These are phyloP conservation scores for Colletotrichum australisinense DNA, from an alignment of 2,329 filamentous ascomycete genomes.

Conservation along the genomic window DNA sequence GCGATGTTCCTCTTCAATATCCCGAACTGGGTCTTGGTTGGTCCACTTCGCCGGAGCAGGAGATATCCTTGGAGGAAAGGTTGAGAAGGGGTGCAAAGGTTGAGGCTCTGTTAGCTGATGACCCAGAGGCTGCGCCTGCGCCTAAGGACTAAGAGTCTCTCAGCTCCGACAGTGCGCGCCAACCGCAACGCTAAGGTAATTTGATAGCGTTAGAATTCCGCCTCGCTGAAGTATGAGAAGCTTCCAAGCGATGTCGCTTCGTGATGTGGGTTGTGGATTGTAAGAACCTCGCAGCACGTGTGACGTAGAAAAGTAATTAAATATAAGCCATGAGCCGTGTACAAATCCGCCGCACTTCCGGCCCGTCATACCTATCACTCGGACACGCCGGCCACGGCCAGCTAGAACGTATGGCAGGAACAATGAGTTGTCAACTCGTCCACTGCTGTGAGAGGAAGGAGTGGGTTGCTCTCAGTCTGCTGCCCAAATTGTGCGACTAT, in stretches of 20 bases:
- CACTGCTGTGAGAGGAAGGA: not conserved
- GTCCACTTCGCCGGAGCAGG: constrained; percentile 42
- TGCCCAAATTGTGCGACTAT: not conserved
- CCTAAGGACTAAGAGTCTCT: constrained; percentile 37
- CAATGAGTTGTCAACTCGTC: not conserved
- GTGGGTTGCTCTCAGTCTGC: not conserved
- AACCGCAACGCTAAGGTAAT: not conserved
- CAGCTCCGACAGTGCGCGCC: not conserved
- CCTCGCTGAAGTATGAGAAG: not conserved
- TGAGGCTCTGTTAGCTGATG: constrained; percentile 43
- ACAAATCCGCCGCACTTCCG: not conserved
- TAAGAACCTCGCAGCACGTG: not conserved
- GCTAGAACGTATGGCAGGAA: not conserved
- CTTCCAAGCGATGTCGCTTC: not conserved
- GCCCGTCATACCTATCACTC: not conserved
- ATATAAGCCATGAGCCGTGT: not conserved
- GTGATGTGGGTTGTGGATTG: not conserved
- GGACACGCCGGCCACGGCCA: not conserved
- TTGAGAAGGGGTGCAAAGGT: constrained; percentile 42
- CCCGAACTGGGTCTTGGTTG: constrained; percentile 45
- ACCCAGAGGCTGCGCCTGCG: constrained; percentile 46
- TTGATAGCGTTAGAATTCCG: no score
- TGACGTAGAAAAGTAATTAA: not conserved
- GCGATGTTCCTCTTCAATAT: constrained; percentile 45
- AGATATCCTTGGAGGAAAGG: constrained; percentile 45